Evolutionary conservation across 2,329 filamentous ascomycete genomes (phyloP).

Genomic region (Nannizziopsis arthrosporioides): DNA sequence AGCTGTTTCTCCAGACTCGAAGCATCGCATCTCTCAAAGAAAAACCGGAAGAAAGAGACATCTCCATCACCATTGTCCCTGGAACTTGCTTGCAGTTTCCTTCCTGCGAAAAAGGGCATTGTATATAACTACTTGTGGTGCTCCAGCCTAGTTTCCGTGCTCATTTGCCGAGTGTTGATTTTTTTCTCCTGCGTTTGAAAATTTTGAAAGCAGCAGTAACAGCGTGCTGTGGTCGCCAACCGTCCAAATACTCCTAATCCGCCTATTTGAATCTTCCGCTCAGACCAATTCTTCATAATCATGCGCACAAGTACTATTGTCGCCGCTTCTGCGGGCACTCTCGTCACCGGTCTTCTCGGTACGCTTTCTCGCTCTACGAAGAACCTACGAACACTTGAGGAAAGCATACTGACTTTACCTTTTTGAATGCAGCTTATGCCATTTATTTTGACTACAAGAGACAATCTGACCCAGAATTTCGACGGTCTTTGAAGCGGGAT

Average conservation of each 20-base stretch:
- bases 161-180: background rate
- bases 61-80: too few species aligned
- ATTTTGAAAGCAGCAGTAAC: too few species aligned
- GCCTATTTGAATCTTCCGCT: background rate
- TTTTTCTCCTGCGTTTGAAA: too few species aligned
- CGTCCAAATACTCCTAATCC: background rate
- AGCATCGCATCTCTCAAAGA: too few species aligned
- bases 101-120: too few species aligned
- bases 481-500: conserved; percentile 44
- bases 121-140: too few species aligned
- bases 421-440: conserved; percentile 44
- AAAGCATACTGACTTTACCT: conserved; percentile 11
- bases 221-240: too few species aligned
- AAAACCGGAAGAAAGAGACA: too few species aligned
- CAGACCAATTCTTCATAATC: conserved; percentile 15
- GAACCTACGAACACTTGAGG: background rate
- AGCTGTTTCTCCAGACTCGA: background rate
- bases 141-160: too few species aligned
- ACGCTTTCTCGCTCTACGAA: conserved; percentile 16
- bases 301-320: conserved; percentile 48
- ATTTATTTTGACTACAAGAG: conserved; percentile 56
- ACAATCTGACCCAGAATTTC: conserved; percentile 52
- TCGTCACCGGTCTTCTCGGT: conserved; percentile 47
- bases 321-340: conserved; percentile 46
- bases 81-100: too few species aligned